Evolutionary conservation across 148 eudicot species (phyloP), one percentile per base, ranked within the genome.

Genomic region (Nyssa sinensis): DNA sequence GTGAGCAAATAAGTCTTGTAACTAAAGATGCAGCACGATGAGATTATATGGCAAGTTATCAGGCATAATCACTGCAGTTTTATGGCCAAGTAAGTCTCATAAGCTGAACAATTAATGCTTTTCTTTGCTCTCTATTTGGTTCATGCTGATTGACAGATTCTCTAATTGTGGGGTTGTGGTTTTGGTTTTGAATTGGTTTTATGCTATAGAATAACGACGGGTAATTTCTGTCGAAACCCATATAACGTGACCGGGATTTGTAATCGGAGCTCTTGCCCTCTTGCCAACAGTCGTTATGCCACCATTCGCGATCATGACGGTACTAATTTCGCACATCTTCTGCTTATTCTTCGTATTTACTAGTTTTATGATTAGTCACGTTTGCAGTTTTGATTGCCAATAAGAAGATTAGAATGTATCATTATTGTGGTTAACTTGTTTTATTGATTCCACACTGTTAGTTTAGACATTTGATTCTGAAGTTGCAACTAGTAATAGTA

Each of bases 221-320:
- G 94, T 44, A 90, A 81, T 66, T 95, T 95, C 76, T 90, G 97
- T 64, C 99, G 97, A 24, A 95, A 95, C 66, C 97, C 96, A 0
- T 95, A 92, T 76, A 92, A 92, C 67, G 92, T 92, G 51, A 95
- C 99, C 31, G 99, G 99, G 58, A 72, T 91, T 28, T 95, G 99
- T 75, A 95, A 95, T 74, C 93, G 99, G 79, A 95, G 99, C 86
- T 95, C 99, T 10, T 95, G 99, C 81, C 97, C 99, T 61, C 96
- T 95, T 3, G 94, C 99, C 32, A 95, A 95, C 64, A 95, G 97
- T 77, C 93, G 99, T 28, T 92, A 95, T 29, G 96, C 87, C 24
- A 94, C 98, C 14, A 94, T 94, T 41, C 89, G 95, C 7, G 97
- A 94, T 12, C 89, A 92, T 51, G 93, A 94, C 1, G 98, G 97